Percentiles rank a stretch among this genome's conserved stretches.
Evolutionary conservation across 306 rosid genomes (phyloP).

Genomic region (Glycyrrhiza uralensis): DNA sequence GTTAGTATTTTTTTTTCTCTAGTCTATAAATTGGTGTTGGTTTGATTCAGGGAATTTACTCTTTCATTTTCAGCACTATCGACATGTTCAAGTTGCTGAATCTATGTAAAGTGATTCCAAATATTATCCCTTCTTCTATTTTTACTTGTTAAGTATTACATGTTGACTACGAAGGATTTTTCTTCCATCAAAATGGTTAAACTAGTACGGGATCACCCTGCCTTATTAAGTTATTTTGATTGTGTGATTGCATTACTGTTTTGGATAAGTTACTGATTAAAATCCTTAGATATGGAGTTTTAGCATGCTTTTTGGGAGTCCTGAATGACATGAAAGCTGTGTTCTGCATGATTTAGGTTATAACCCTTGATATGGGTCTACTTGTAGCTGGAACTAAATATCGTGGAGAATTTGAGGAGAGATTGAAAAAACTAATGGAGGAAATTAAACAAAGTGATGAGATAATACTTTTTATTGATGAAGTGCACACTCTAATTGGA

Average conservation of each 20-base stretch:
- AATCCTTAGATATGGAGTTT: not conserved
- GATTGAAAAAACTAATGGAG: conserved; percentile 93
- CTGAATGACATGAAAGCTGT: conserved; percentile 5
- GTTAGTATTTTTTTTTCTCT: conserved; percentile 31
- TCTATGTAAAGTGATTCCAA: not conserved
- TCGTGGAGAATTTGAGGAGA: conserved; percentile 99
- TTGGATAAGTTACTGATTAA: not conserved
- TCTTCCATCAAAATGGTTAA: not conserved
- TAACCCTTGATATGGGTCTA: conserved; percentile 96
- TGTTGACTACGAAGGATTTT: not conserved
- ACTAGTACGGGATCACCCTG: not conserved
- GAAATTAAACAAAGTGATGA: conserved; percentile 97
- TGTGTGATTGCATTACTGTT: not conserved
- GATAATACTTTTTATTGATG: conserved; percentile 86
- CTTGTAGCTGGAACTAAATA: conserved; percentile 98
- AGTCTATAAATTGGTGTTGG: not conserved
- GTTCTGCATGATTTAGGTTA: conserved; percentile 57
- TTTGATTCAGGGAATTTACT: not conserved
- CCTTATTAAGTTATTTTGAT: not conserved
- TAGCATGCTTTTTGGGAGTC: not conserved
- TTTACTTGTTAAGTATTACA: not conserved
- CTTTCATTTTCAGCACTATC: not conserved
- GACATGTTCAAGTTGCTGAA: conserved; percentile 11
- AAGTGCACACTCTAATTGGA: conserved; percentile 94
- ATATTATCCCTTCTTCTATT: not conserved